Conservation (phyloP, 2,329 filamentous ascomycete species). For the Calonectria henricotiae region DNA sequence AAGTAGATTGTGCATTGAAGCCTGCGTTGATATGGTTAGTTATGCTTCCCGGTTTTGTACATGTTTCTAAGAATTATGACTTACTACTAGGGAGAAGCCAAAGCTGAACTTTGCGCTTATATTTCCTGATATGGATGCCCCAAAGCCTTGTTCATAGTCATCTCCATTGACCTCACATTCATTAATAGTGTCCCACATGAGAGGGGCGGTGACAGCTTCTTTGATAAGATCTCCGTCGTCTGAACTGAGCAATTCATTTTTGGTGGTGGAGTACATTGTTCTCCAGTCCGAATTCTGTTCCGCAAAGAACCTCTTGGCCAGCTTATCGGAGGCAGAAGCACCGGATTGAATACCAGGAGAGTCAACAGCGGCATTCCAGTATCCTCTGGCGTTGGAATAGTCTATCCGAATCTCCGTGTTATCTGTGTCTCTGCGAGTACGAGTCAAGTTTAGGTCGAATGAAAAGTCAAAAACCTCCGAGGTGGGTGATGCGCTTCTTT, state of each 20-base stretch:
- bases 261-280: neutral
- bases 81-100: slow-evolving; percentile 22
- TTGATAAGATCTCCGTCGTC: slow-evolving; percentile 7
- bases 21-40: slow-evolving; percentile 2
- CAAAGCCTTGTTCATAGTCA: slow-evolving; percentile 25
- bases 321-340: neutral
- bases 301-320: neutral
- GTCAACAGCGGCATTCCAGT: slow-evolving; percentile 18
- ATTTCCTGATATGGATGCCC: slow-evolving; percentile 9
- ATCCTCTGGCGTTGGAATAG: neutral
- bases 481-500: neutral
- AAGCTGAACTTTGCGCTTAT: slow-evolving; percentile 16
- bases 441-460: slow-evolving; percentile 25
- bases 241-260: neutral
- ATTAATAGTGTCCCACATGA: slow-evolving; percentile 16
- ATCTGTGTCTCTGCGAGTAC: neutral
- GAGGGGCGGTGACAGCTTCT: slow-evolving; percentile 2
- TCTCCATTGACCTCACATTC: slow-evolving; percentile 25
- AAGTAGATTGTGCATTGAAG: slow-evolving; percentile 2
- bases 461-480: slow-evolving; percentile 32
- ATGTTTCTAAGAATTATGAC: neutral
- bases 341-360: slow-evolving; percentile 12
- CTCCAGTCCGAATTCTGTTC: neutral
- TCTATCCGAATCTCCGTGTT: neutral
- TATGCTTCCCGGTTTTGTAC: neutral